These are phyloP conservation scores for Cladorrhinum sp. DNA, from an alignment of 2,329 filamentous ascomycete species.

Conservation along the genomic window DNA sequence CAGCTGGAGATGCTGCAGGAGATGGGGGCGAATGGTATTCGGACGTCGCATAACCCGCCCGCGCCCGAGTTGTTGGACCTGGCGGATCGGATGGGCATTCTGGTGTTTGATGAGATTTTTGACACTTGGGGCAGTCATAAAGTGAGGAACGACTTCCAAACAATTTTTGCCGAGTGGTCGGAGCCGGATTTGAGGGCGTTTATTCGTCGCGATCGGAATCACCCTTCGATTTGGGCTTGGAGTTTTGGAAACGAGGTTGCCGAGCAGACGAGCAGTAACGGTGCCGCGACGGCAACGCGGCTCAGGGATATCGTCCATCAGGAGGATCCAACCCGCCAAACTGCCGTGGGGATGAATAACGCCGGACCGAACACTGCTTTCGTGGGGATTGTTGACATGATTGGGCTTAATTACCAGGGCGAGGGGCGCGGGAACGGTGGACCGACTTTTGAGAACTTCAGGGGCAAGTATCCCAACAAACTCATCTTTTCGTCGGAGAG, in stretches of 20 bases:
- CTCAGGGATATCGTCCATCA: constrained; percentile 42
- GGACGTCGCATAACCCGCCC: constrained; percentile 53
- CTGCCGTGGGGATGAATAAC: constrained; percentile 46
- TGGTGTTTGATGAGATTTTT: constrained; percentile 54
- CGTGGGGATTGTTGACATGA: constrained; percentile 42
- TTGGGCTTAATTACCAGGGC: constrained; percentile 56
- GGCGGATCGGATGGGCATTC: constrained; percentile 47
- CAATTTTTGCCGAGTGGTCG: constrained; percentile 52
- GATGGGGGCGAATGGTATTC: constrained; percentile 48
- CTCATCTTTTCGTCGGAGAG: constrained; percentile 44
- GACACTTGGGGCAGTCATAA: constrained; percentile 50
- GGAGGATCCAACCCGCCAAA: constrained; percentile 47
- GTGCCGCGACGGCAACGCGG: constrained; percentile 31
- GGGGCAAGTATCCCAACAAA: constrained; percentile 44
- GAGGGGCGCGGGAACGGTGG: constrained; percentile 39
- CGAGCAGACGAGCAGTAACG: constrained; percentile 41
- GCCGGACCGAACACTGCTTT: constrained; percentile 41
- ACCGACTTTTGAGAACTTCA: constrained; percentile 42
- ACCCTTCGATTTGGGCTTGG: constrained; percentile 52
- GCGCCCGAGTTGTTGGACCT: constrained; percentile 49
- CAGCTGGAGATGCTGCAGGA: constrained; percentile 49
- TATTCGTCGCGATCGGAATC: constrained; percentile 53
- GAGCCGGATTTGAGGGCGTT: constrained; percentile 51
- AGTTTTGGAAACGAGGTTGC: constrained; percentile 53
- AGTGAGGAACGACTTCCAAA: constrained; percentile 46